Evolutionary conservation across 2,329 filamentous ascomycete species (phyloP).

Genomic region (Cladosporium sp.): DNA sequence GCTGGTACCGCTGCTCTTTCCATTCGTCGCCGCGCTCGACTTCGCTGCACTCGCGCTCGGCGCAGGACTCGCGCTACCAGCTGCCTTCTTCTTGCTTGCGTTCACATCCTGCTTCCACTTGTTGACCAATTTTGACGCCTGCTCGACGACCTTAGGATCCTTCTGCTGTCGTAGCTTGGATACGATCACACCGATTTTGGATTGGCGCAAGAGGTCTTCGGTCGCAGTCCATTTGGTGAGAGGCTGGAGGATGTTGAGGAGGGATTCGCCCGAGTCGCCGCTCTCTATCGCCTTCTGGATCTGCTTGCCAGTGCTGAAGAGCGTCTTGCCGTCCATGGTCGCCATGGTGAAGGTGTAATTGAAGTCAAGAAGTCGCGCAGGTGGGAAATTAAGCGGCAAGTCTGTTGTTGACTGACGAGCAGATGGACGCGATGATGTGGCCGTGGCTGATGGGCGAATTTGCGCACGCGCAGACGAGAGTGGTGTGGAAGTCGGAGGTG

Average conservation of each 20-base stretch:
- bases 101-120: conserved; percentile 86
- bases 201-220: conserved; percentile 86
- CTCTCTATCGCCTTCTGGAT: conserved; percentile 75
- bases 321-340: conserved; percentile 77
- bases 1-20: conserved; percentile 40
- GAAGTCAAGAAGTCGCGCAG: conserved; percentile 2
- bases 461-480: not conserved
- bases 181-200: conserved; percentile 86
- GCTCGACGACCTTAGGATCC: conserved; percentile 67
- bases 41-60: conserved; percentile 42
- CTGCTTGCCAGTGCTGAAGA: conserved; percentile 73
- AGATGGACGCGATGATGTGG: not conserved
- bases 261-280: conserved; percentile 70
- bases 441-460: not conserved
- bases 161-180: conserved; percentile 83
- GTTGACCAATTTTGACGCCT: conserved; percentile 78
- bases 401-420: not conserved
- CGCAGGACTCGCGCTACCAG: conserved; percentile 51
- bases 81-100: conserved; percentile 40
- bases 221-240: conserved; percentile 79
- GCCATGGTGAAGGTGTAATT: not conserved
- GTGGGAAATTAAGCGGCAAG: not conserved
- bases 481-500: not conserved
- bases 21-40: conserved; percentile 37
- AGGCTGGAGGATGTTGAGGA: conserved; percentile 74